These are phyloP conservation scores for Melanomma pulvis-pyrius DNA, from an alignment of 495 filamentous ascomycete genomes.

Conservation along the genomic window DNA sequence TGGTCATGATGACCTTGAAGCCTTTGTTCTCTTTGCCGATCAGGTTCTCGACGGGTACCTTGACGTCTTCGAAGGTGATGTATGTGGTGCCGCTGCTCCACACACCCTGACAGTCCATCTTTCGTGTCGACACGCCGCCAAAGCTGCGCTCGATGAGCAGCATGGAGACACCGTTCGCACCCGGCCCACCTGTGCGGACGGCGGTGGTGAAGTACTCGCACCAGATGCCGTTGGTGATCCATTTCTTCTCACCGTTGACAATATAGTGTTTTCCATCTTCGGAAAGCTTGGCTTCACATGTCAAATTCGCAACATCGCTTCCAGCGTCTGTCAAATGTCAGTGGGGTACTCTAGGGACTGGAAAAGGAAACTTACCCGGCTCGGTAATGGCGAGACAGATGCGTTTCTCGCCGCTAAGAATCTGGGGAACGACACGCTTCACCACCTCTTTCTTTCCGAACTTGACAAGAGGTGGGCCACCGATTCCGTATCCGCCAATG, in stretches of 20 bases:
- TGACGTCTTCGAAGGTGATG: conserved; percentile 96
- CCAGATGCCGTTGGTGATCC: conserved; percentile 99
- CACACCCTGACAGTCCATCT: conserved; percentile 98
- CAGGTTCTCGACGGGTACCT: conserved; percentile 96
- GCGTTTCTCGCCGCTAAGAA: conserved; percentile 89
- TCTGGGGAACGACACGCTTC: conserved; percentile 79
- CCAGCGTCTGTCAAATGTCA: conserved; percentile 60
- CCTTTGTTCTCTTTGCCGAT: conserved; percentile 97
- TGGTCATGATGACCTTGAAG: conserved; percentile 78
- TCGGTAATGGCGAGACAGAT: conserved; percentile 90
- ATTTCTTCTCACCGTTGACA: conserved; percentile 99
- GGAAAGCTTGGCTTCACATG: conserved; percentile 89
- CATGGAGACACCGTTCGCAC: conserved; percentile 89
- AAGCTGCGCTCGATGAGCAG: conserved; percentile 82
- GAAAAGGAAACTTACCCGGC: conserved; percentile 48
- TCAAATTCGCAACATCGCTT: conserved; percentile 90
- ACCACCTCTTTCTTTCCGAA: conserved; percentile 88
- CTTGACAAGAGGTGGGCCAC: conserved; percentile 86
- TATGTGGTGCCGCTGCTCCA: conserved; percentile 95
- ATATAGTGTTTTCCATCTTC: conserved; percentile 98
- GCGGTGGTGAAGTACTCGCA: conserved; percentile 96
- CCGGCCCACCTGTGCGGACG: conserved; percentile 80
- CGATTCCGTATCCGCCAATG: conserved; percentile 92
- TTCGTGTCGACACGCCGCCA: conserved; percentile 84
- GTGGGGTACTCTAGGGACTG: neutral